phyloP scores from a whole-genome alignment of 164 flowering plant species.

The Chloranthus sessilifolius region DNA sequence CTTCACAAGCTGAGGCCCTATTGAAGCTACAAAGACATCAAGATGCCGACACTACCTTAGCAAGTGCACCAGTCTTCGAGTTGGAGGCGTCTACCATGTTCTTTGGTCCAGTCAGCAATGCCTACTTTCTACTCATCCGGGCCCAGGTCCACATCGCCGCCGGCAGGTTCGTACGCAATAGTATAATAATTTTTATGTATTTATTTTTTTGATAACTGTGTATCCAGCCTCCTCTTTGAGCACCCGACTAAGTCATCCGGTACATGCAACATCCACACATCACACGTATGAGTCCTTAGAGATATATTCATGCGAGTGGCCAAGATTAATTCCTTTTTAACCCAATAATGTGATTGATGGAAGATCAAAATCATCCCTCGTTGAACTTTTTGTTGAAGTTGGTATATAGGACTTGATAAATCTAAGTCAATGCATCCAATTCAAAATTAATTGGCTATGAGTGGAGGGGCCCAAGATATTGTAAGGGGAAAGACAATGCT shows the following conservation, averaged over 20 bases:
- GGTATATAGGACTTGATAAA: too few species aligned
- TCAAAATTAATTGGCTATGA: too few species aligned
- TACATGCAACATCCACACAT: too few species aligned
- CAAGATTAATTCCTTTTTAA: neutral
- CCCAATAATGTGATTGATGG: too few species aligned
- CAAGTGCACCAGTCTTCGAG: constrained; percentile 30
- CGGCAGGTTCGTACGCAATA: constrained; percentile 59
- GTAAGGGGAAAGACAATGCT: too few species aligned
- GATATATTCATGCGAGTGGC: neutral
- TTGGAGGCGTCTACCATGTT: constrained; percentile 35
- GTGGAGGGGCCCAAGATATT: too few species aligned
- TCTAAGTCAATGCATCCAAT: too few species aligned
- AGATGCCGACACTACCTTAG: constrained; percentile 48
- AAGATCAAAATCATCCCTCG: too few species aligned
- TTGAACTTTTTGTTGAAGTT: too few species aligned
- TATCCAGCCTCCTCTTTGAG: too few species aligned
- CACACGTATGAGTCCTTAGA: neutral
- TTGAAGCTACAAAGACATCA: constrained; percentile 59
- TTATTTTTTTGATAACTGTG: neutral
- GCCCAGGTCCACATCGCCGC: constrained; percentile 62
- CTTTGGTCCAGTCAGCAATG: constrained; percentile 36
- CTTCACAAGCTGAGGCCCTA: constrained; percentile 72
- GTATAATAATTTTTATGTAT: neutral
- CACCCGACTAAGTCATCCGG: too few species aligned
- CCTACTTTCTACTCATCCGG: constrained; percentile 27